phyloP scores from a whole-genome alignment of 495 filamentous ascomycete species.

The Penicillium soppii region DNA sequence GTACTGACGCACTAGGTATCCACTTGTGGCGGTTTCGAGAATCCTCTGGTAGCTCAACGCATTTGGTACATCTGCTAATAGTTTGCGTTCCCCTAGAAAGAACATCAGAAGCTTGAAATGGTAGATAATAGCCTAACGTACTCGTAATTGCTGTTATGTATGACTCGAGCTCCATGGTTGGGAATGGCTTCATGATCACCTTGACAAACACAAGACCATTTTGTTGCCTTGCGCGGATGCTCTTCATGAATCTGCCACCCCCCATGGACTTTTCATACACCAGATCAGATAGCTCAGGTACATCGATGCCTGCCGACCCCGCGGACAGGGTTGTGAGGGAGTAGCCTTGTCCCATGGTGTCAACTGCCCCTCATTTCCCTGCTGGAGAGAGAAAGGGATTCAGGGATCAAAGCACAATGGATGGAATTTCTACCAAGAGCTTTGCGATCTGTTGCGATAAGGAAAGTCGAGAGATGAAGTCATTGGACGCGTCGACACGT shows the following conservation, averaged over 20 bases:
- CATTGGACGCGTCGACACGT: slow-evolving; percentile 25
- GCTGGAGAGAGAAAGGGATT: slow-evolving; percentile 3
- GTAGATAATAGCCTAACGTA: slow-evolving; percentile 40
- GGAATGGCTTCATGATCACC: slow-evolving; percentile 87
- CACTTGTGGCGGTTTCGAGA: slow-evolving; percentile 84
- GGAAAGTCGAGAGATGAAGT: slow-evolving; percentile 16
- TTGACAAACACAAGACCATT: slow-evolving; percentile 92
- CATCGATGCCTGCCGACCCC: slow-evolving; percentile 88
- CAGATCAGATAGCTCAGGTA: slow-evolving; percentile 85
- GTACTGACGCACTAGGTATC: slow-evolving; percentile 94
- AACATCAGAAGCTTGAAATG: slow-evolving; percentile 2
- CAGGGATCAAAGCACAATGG: background rate
- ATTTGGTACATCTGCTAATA: slow-evolving; percentile 82
- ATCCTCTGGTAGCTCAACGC: slow-evolving; percentile 86
- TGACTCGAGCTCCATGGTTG: slow-evolving; percentile 69
- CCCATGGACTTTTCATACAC: slow-evolving; percentile 92
- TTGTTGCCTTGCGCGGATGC: slow-evolving; percentile 81
- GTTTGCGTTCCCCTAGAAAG: slow-evolving; percentile 69
- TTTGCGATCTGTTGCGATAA: background rate
- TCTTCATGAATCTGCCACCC: slow-evolving; percentile 95
- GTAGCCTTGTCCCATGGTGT: slow-evolving; percentile 93
- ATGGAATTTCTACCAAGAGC: background rate
- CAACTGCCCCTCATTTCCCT: slow-evolving; percentile 37
- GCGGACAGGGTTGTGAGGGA: slow-evolving; percentile 87
- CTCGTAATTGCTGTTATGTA: slow-evolving; percentile 74